phyloP scores from a whole-genome alignment of 2,329 filamentous ascomycete genomes.

The Monosporascus ibericus region DNA sequence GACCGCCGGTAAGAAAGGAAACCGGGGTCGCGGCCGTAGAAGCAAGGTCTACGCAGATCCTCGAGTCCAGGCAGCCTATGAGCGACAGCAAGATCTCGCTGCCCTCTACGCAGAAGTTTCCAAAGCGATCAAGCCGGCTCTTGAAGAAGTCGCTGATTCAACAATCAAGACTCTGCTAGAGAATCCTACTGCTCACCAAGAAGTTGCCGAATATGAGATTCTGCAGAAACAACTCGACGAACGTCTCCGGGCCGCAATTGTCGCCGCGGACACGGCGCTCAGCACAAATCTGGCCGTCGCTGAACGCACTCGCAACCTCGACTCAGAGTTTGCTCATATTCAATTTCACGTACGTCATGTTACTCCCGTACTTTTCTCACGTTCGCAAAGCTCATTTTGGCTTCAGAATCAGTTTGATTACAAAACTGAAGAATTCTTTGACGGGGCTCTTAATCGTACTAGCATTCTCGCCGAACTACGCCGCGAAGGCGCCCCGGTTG shows the following conservation, averaged over 20 bases:
- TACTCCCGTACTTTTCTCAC: slow-evolving; percentile 1
- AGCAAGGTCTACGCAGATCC: slow-evolving; percentile 51
- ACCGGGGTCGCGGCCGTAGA: slow-evolving; percentile 34
- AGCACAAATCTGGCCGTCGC: slow-evolving; percentile 25
- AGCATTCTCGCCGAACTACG: slow-evolving; percentile 21
- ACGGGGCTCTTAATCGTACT: slow-evolving; percentile 21
- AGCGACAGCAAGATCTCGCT: slow-evolving; percentile 62
- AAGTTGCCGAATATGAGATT: slow-evolving; percentile 45
- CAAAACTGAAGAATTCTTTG: slow-evolving; percentile 21
- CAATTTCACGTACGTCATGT: slow-evolving; percentile 31
- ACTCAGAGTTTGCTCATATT: slow-evolving; percentile 33
- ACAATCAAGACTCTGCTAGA: slow-evolving; percentile 51
- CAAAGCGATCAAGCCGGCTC: slow-evolving; percentile 55
- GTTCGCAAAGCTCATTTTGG: slow-evolving; percentile 11
- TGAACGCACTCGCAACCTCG: slow-evolving; percentile 26
- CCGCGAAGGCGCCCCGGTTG: slow-evolving; percentile 15
- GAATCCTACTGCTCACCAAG: slow-evolving; percentile 45
- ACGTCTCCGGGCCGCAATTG: slow-evolving; percentile 28
- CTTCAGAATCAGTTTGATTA: slow-evolving; percentile 22
- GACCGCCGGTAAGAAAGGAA: slow-evolving; percentile 15
- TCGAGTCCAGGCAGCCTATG: slow-evolving; percentile 51
- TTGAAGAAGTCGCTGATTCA: slow-evolving; percentile 60
- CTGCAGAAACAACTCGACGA: slow-evolving; percentile 47
- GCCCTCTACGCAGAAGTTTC: slow-evolving; percentile 58
- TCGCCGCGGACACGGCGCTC: slow-evolving; percentile 24